Percentiles rank a stretch among this genome's conserved stretches.
phyloP scores from a whole-genome alignment of 164 flowering plant species.

The Vitis rupestris region DNA sequence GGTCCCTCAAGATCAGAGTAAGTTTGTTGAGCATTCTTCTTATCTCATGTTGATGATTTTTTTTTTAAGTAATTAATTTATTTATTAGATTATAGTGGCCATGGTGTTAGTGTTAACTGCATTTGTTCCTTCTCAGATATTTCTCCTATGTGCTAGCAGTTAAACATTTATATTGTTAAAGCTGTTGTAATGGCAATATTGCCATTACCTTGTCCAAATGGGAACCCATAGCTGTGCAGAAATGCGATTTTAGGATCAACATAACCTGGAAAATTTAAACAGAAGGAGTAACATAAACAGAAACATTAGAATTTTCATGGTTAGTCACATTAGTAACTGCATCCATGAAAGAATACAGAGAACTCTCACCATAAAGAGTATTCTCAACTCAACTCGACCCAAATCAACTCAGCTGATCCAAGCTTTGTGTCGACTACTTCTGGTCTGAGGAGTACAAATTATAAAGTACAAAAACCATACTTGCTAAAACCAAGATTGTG shows the following conservation, averaged over 20 bases:
- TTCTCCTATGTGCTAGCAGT: neutral
- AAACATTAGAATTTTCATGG: neutral
- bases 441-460: too few species aligned
- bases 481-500: too few species aligned
- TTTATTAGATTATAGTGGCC: too few species aligned
- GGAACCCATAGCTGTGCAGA: neutral
- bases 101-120: neutral
- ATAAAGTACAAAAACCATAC: too few species aligned
- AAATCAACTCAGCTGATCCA: too few species aligned
- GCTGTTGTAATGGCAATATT: neutral
- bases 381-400: too few species aligned
- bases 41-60: too few species aligned
- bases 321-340: too few species aligned
- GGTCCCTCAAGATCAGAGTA: constrained; percentile 92
- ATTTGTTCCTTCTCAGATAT: constrained; percentile 9
- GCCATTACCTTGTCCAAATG: neutral
- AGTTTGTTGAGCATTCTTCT: constrained; percentile 17
- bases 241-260: neutral
- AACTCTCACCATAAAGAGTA: too few species aligned
- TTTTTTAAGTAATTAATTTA: too few species aligned
- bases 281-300: neutral
- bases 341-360: too few species aligned
- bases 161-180: neutral
- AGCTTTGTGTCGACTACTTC: too few species aligned
- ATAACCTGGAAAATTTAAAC: neutral